phyloP scores from a whole-genome alignment of 495 filamentous ascomycete genomes.

The Aspergillus bertholletiae region DNA sequence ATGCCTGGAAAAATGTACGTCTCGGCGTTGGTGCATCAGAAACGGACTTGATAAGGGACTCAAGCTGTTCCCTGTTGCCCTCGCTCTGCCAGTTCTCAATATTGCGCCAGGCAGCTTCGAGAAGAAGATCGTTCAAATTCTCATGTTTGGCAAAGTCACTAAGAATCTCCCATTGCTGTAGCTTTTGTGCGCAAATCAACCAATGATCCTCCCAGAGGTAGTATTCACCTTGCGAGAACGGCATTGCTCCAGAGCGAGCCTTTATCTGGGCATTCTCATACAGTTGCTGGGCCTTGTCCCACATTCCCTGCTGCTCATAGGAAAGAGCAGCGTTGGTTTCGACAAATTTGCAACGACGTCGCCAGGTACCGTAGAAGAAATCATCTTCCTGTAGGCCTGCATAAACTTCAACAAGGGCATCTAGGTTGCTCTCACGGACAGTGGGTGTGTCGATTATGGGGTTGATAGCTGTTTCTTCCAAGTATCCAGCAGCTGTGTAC shows the following conservation, averaged over 20 bases:
- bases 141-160: constrained; percentile 99
- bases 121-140: constrained; percentile 93
- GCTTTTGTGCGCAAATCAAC: constrained; percentile 94
- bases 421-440: constrained; percentile 88
- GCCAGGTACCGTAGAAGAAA: constrained; percentile 97
- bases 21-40: constrained; percentile 95
- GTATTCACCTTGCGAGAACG: constrained; percentile 95
- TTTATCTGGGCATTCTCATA: constrained; percentile 97
- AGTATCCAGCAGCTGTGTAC: constrained; percentile 81
- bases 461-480: constrained; percentile 80
- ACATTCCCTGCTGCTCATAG: constrained; percentile 98
- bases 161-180: constrained; percentile 98
- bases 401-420: constrained; percentile 90
- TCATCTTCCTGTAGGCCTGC: constrained; percentile 88
- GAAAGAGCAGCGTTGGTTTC: constrained; percentile 96
- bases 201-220: constrained; percentile 99
- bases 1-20: constrained; percentile 93
- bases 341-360: constrained; percentile 87
- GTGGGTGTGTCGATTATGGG: constrained; percentile 78
- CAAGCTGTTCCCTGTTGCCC: constrained; percentile 82
- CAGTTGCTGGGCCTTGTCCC: constrained; percentile 95
- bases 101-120: constrained; percentile 92
- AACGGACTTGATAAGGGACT: constrained; percentile 87
- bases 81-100: constrained; percentile 87
- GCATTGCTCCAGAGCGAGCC: constrained; percentile 84